Base-by-base conservation (phyloP, 345 rosid species). In the Gynandropsis gynandra region DNA sequence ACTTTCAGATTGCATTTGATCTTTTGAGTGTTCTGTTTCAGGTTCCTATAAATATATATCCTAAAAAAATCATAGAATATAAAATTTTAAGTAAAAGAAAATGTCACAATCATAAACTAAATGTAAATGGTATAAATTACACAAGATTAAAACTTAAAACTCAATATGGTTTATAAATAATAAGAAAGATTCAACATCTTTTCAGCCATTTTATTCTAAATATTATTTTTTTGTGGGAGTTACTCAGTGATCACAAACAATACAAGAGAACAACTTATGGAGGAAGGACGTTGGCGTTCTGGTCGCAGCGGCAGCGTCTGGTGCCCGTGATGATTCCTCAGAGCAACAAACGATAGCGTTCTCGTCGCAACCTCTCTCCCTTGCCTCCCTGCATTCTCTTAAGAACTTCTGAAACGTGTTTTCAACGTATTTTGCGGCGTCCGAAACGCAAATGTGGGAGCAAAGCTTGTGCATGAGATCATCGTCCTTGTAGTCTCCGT, bases 401-500 rank as follows among this genome's bases (percentile, higher is more conserved):
- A 54, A 10, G 60, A 82, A 88, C n/a, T 42, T 45, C 6, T 58
- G 56, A 61, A 63, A 73, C 42, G 87, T 81, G 8, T 50, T 52
- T 1, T 68, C 70, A 8, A 66, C 80, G 16, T 89, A 89, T 37
- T 57, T 73, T 0, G 50, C 75, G 6, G 79, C 92, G 9, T 69
- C 72, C 11, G 39, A 52, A 7, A 82, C 89, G 13, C 74, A 85
- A 79, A 82, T 74, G 54, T 61, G 70, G 38, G 80, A 80, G 33
- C 76, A 73, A n/a, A 85, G 63, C 51, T 76, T 74, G 52, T 74
- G 32, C 0, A 82, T 75, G 45, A 58, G 70, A n/a, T 63, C 50
- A 44, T 79, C 80, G 52, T 64, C 72, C 18, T 47, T 44, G 47
- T 79, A 48, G 33, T 82, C 97, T 45, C 89, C 89, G 10, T 63